Conservation (phyloP, 2,329 filamentous ascomycete species). For the Fusarium subglutinans region DNA sequence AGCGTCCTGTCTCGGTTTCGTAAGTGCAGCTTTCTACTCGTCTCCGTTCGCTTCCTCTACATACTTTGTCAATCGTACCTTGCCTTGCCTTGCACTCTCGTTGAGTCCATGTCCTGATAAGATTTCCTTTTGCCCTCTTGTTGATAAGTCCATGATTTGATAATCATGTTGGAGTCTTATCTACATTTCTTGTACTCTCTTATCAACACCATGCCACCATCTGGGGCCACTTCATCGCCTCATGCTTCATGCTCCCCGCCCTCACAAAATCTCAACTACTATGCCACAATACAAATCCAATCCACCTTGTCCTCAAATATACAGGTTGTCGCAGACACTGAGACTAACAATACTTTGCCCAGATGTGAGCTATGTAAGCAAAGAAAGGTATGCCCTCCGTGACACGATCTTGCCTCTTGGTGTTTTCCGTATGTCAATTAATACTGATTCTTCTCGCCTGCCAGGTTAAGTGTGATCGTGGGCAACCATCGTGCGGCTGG, state of each 20-base stretch:
- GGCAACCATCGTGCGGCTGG: conserved; percentile 77
- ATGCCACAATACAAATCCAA: conserved; percentile 16
- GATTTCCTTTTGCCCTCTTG: not conserved
- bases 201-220: conserved; percentile 34
- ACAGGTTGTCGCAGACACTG: conserved; percentile 25
- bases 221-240: conserved; percentile 23
- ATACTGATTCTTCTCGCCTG: conserved; percentile 17
- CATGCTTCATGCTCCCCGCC: conserved; percentile 27
- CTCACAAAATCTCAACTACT: conserved; percentile 19
- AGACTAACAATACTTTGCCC: conserved; percentile 51
- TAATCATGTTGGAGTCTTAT: conserved; percentile 36
- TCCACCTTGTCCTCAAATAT: conserved; percentile 23
- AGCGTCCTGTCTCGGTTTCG: conserved; percentile 69
- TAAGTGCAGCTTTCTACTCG: conserved; percentile 46
- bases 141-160: conserved; percentile 11
- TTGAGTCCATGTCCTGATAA: conserved; percentile 10
- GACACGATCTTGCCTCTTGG: not conserved
- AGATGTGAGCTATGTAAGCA: conserved; percentile 84
- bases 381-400: conserved; percentile 69
- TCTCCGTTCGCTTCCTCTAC: conserved; percentile 17
- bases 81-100: not conserved
- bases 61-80: conserved; percentile 5
- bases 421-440: not conserved
- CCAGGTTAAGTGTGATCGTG: conserved; percentile 79
- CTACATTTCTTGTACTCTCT: conserved; percentile 30